A percentile compares a stretch with the other conserved stretches of the same genome.
Conservation (phyloP, 2,329 filamentous ascomycete genomes). For the Penicillium sp. region DNA sequence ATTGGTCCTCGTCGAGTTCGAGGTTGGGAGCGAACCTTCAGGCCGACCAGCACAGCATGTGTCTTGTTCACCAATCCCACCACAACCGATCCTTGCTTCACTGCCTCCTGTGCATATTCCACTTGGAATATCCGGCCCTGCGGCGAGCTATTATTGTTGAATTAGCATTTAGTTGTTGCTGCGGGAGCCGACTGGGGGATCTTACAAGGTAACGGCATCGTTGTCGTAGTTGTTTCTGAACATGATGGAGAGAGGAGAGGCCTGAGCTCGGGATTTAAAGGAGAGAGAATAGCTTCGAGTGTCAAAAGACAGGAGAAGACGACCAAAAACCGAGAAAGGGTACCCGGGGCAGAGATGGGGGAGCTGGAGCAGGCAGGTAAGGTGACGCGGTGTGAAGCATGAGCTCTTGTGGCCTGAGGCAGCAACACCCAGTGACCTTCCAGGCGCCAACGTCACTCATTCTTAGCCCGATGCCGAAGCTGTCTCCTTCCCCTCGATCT, state of each 20-base stretch:
- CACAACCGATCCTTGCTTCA: slow-evolving; percentile 98
- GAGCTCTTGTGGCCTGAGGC: slow-evolving; percentile 29
- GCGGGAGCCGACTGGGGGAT: slow-evolving; percentile 26
- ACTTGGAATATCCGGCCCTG: slow-evolving; percentile 99
- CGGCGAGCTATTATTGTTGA: slow-evolving; percentile 67
- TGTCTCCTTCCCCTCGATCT: slow-evolving; percentile 11
- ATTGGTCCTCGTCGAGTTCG: slow-evolving; percentile 3
- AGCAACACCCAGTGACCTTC: slow-evolving; percentile 25
- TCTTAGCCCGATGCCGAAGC: slow-evolving; percentile 16
- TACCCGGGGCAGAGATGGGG: slow-evolving; percentile 21
- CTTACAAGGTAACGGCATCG: slow-evolving; percentile 97
- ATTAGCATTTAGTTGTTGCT: slow-evolving; percentile 20
- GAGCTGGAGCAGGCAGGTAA: slow-evolving; percentile 33
- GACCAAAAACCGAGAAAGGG: slow-evolving; percentile 16
- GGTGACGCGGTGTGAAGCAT: slow-evolving; percentile 36
- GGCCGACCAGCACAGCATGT: slow-evolving; percentile 88
- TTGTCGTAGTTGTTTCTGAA: slow-evolving; percentile 99
- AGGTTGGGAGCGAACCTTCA: slow-evolving; percentile 68
- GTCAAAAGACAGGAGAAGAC: slow-evolving; percentile 12
- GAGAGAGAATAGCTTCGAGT: slow-evolving; percentile 1
- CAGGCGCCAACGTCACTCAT: slow-evolving; percentile 34
- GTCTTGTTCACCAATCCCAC: slow-evolving; percentile 98
- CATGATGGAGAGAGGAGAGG: slow-evolving; percentile 59
- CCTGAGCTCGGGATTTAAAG: slow-evolving; percentile 7
- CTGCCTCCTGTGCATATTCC: slow-evolving; percentile 96